Percentiles rank a stretch among this genome's conserved stretches.
Evolutionary conservation across 768 basidiomycete genomes (phyloP).

Genomic region (Pulveroboletus ravenelii): DNA sequence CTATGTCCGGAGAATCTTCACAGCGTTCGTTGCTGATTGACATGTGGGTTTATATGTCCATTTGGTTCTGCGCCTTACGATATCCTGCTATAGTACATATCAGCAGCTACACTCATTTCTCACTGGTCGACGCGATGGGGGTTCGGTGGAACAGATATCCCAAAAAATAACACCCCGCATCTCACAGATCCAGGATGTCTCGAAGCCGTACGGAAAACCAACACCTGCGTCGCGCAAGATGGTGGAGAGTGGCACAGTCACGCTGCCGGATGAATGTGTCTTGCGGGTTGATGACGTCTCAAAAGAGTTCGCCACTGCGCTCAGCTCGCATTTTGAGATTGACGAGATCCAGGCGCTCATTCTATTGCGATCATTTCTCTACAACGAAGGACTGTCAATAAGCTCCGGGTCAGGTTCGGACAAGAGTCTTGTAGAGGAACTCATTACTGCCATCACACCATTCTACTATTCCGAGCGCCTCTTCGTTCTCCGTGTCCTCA

Average conservation of each 20-base stretch:
- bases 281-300: conserved; percentile 63
- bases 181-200: conserved; percentile 50
- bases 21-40: conserved; percentile 70
- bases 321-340: conserved; percentile 69
- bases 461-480: conserved; percentile 84
- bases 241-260: conserved; percentile 63
- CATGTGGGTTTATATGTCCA: conserved; percentile 38
- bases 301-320: conserved; percentile 63
- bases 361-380: conserved; percentile 71
- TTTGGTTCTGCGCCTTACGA: conserved; percentile 1
- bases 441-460: conserved; percentile 64
- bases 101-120: conserved; percentile 57
- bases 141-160: conserved; percentile 52
- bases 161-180: conserved; percentile 57
- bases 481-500: conserved; percentile 60
- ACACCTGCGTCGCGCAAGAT: conserved; percentile 61
- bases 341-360: conserved; percentile 78
- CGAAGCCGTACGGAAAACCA: conserved; percentile 67
- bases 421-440: conserved; percentile 30
- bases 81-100: conserved; percentile 46
- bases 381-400: conserved; percentile 67
- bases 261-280: conserved; percentile 59
- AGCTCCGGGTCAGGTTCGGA: conserved; percentile 42
- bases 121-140: conserved; percentile 55
- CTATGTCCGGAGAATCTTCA: conserved; percentile 43